Percentiles rank a stretch among this genome's conserved stretches.
Conservation (phyloP, 1,284 basidiomycete genomes). For the Inonotus obliquus region DNA sequence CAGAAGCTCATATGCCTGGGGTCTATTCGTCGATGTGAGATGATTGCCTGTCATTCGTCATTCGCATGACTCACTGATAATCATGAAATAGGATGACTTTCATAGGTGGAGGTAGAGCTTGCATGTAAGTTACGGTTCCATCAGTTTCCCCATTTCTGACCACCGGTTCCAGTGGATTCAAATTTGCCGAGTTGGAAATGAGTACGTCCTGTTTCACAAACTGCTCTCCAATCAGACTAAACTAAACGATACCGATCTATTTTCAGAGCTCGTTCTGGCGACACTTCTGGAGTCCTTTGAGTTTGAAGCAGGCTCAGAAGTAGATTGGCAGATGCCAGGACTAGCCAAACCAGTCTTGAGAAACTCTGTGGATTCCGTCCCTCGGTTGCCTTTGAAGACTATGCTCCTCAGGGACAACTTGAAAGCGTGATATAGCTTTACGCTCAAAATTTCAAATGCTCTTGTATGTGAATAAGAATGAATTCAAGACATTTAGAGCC, state of each 20-base stretch:
- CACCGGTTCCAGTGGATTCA: slow-evolving; percentile 8
- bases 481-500: too few relatives aligned
- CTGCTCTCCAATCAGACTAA: background rate
- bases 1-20: slow-evolving; percentile 29
- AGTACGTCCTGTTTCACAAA: background rate
- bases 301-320: slow-evolving; percentile 1
- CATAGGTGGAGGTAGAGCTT: slow-evolving; percentile 31
- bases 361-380: background rate
- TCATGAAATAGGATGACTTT: slow-evolving; percentile 33
- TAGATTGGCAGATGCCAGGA: background rate
- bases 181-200: slow-evolving; percentile 16
- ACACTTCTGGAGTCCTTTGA: slow-evolving; percentile 7
- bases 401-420: background rate
- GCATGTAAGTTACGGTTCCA: slow-evolving; percentile 27
- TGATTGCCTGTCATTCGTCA: background rate
- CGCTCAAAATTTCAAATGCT: too few relatives aligned
- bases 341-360: background rate
- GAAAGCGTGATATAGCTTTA: background rate
- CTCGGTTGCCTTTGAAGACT: background rate
- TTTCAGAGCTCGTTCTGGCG: slow-evolving; percentile 12
- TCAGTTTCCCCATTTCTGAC: background rate
- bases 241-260: background rate
- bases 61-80: background rate
- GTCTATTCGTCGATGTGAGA: slow-evolving; percentile 34
- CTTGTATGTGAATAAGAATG: too few relatives aligned